Evolutionary conservation across 75 land plant species (phyloP).

Genomic region (Azolla pinnata): DNA sequence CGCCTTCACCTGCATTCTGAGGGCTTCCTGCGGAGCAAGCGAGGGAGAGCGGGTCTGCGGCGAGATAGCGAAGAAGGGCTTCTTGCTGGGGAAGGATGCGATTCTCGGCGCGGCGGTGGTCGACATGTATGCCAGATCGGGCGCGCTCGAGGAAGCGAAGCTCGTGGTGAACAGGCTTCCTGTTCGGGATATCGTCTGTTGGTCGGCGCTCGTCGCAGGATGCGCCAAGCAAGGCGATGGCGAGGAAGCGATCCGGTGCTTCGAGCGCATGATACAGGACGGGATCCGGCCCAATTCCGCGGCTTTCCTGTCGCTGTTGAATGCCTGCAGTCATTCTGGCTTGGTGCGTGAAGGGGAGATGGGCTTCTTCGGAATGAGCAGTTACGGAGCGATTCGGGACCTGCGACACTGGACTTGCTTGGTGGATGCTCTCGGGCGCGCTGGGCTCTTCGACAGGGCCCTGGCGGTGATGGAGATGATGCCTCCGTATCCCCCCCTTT

Average conservation of each 20-base stretch:
- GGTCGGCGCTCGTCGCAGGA: slow-evolving; percentile 21
- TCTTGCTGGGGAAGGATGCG: slow-evolving; percentile 8
- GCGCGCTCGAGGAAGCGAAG: slow-evolving; percentile 7
- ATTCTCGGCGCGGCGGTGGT: slow-evolving; percentile 10
- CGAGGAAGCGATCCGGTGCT: background rate
- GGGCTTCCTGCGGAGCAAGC: slow-evolving; percentile 12
- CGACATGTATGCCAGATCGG: slow-evolving; percentile 22
- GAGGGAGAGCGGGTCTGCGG: slow-evolving; percentile 13
- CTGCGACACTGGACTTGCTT: slow-evolving; percentile 54
- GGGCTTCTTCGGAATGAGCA: slow-evolving; percentile 33
- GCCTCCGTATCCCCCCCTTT: slow-evolving; percentile 37
- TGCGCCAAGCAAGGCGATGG: background rate
- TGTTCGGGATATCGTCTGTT: slow-evolving; percentile 12
- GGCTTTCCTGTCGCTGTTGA: slow-evolving; percentile 39
- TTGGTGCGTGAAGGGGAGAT: slow-evolving; percentile 36
- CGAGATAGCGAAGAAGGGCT: slow-evolving; percentile 6
- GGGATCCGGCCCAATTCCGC: slow-evolving; percentile 18
- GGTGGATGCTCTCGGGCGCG: slow-evolving; percentile 41
- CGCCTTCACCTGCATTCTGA: slow-evolving; percentile 10
- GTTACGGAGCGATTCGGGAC: slow-evolving; percentile 24
- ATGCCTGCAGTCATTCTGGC: slow-evolving; percentile 52
- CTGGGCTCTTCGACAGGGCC: slow-evolving; percentile 35
- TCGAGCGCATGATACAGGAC: slow-evolving; percentile 1
- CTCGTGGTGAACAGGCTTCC: slow-evolving; percentile 14
- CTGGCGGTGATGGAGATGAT: slow-evolving; percentile 28